Evolutionary conservation across 2,329 filamentous ascomycete genomes (phyloP).

Genomic region (Sclerotinia nivalis): DNA sequence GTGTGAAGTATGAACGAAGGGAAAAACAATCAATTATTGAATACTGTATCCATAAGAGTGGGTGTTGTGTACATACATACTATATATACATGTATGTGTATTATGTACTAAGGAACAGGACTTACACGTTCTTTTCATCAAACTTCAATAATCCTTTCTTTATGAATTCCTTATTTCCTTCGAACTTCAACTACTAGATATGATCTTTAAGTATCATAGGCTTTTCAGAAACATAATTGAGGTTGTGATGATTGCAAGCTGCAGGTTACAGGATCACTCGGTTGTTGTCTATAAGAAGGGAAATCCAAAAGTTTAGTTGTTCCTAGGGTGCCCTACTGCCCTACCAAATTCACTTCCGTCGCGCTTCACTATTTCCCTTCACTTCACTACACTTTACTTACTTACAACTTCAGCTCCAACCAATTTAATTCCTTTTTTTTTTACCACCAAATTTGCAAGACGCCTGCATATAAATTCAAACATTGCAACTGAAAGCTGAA

Average conservation of each 20-base stretch:
- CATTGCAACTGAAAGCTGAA: background rate
- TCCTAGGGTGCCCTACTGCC: background rate
- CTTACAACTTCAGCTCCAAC: background rate
- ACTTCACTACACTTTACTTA: conserved; percentile 2
- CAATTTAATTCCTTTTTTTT: conserved; percentile 3
- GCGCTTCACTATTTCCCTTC: conserved; percentile 3
- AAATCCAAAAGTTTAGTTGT: background rate
- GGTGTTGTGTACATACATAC: background rate
- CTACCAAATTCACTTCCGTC: background rate
- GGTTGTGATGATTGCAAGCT: background rate
- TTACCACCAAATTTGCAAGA: background rate
- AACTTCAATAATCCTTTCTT: background rate
- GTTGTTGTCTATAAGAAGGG: background rate
- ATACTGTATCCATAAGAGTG: background rate
- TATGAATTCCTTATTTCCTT: background rate
- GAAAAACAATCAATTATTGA: background rate
- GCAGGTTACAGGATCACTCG: conserved; percentile 1
- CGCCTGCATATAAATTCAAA: background rate
- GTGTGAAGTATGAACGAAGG: background rate
- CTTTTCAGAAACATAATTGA: background rate
- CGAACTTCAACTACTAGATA: too few species aligned
- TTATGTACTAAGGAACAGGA: too few species aligned
- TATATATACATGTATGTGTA: background rate
- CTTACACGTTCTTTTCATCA: background rate
- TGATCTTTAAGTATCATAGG: background rate